Base-by-base conservation (phyloP, 176 grass and related monocot species). In the Carex littledalei region DNA sequence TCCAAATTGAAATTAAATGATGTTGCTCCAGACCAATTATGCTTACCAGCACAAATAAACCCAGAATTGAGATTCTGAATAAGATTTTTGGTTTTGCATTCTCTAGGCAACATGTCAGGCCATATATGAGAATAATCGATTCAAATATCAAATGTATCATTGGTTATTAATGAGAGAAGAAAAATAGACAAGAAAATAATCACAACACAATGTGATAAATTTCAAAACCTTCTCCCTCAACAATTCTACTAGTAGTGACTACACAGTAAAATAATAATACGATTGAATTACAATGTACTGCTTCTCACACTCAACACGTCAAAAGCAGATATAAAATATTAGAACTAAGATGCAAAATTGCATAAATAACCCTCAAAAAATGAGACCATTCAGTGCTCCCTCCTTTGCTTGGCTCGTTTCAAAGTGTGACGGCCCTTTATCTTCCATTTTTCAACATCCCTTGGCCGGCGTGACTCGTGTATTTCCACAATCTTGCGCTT, bases 401-500 rank as follows among this genome's bases (percentile, higher is more conserved):
- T 86, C 88, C 90, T 94, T 85, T 93, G 78, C 62, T 94, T 97
- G 56, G 92, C 86, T 59, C 89, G 88, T 88, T 93, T 97, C 7
- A 90, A 85, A 53, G 92, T 92, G 29, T 94, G 57, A 61, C 65
- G 83, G 47, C 91, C 95, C 86, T 83, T 94, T 68, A 86, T 93
- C 74, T 93, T 97, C 95, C 91, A 97, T 89, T 93, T 97, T 31
- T 90, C 84, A 34, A 88, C 86, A 70, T 93, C 87, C 59, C 92
- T 85, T 31, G 92, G 87, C 0, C 55, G 80, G 50, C 86, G 92
- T 3, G 12, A 73, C 82, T 89, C 87, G 54, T 91, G 84, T 70
- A 97, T 97, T 85, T 97, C 92, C 50, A 64, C 59, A n/a, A 94
- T 82, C 89, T 94, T 97, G 16, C 92, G 87, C 69, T 85, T 94